These are phyloP conservation scores for Hypoxylon sp. DNA, from an alignment of 2,329 filamentous ascomycete genomes.

Conservation along the genomic window DNA sequence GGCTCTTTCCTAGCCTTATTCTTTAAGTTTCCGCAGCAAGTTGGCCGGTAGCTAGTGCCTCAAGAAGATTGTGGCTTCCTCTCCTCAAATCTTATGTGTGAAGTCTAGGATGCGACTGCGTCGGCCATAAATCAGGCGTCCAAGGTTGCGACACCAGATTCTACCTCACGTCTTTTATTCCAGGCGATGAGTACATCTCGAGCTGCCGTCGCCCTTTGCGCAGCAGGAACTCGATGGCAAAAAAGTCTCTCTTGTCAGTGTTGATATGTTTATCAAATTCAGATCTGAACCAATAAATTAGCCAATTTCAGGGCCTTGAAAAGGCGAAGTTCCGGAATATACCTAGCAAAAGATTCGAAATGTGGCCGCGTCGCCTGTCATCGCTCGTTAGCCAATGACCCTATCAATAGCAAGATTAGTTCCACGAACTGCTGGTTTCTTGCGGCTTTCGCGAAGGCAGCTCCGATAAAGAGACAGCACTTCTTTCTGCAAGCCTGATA, in stretches of 20 bases:
- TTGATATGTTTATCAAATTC: slow-evolving; percentile 82
- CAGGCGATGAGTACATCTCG: slow-evolving; percentile 83
- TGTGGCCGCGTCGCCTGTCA: slow-evolving; percentile 69
- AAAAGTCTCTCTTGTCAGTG: slow-evolving; percentile 87
- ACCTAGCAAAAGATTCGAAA: slow-evolving; percentile 77
- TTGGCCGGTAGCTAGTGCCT: slow-evolving; percentile 15
- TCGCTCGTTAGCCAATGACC: slow-evolving; percentile 18
- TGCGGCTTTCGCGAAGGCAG: slow-evolving; percentile 84
- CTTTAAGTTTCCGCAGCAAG: slow-evolving; percentile 4
- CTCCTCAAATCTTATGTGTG: neutral
- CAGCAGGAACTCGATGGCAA: slow-evolving; percentile 86
- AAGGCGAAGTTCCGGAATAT: slow-evolving; percentile 44
- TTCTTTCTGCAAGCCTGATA: slow-evolving; percentile 92
- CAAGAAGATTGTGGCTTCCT: slow-evolving; percentile 15
- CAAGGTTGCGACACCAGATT: neutral
- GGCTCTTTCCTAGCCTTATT: slow-evolving; percentile 35
- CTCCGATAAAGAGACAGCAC: slow-evolving; percentile 88
- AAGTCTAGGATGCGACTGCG: neutral
- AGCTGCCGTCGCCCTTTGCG: slow-evolving; percentile 86
- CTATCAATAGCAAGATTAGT: neutral
- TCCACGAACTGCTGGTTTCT: slow-evolving; percentile 79
- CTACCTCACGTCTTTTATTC: slow-evolving; percentile 80
- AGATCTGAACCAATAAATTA: slow-evolving; percentile 61
- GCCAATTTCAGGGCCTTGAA: neutral
- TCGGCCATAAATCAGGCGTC: neutral